Conservation (phyloP, 2,329 filamentous ascomycete genomes). For the Stromatinia cepivora region DNA sequence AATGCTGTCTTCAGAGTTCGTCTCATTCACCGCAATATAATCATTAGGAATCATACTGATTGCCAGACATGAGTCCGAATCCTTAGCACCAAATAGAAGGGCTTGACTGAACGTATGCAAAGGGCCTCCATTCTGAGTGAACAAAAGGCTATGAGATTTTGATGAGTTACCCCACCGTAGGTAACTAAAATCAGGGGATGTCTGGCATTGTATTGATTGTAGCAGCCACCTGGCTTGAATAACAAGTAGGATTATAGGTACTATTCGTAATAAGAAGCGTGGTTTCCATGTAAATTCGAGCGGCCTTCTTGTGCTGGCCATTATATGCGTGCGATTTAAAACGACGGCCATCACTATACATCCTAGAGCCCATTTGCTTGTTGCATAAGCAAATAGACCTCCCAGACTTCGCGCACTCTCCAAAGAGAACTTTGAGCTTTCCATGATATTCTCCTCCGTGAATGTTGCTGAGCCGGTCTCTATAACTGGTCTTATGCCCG, state of each 20-base stretch:
- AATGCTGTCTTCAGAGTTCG: slow-evolving; percentile 19
- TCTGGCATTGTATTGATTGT: slow-evolving; percentile 90
- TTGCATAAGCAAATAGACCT: slow-evolving; percentile 86
- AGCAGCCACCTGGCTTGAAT: slow-evolving; percentile 70
- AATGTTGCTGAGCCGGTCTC: slow-evolving; percentile 35
- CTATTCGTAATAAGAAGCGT: slow-evolving; percentile 66
- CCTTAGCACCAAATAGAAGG: slow-evolving; percentile 71
- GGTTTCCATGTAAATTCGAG: slow-evolving; percentile 73
- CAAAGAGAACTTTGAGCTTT: slow-evolving; percentile 53
- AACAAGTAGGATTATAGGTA: slow-evolving; percentile 69
- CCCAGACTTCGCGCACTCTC: slow-evolving; percentile 70
- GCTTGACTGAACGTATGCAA: slow-evolving; percentile 71
- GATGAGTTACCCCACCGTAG: slow-evolving; percentile 68
- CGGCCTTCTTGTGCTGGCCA: slow-evolving; percentile 81
- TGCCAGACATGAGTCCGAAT: slow-evolving; percentile 72
- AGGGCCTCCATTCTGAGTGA: slow-evolving; percentile 66
- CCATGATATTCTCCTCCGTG: slow-evolving; percentile 46
- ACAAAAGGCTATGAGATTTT: slow-evolving; percentile 67
- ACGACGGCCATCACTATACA: slow-evolving; percentile 85
- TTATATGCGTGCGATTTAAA: slow-evolving; percentile 89
- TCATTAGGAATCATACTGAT: slow-evolving; percentile 67
- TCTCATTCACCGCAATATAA: slow-evolving; percentile 41
- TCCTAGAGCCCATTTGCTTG: slow-evolving; percentile 86
- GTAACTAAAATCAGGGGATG: slow-evolving; percentile 68
- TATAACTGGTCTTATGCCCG: slow-evolving; percentile 36